These are phyloP conservation scores for Cucumis melo DNA, from an alignment of 306 rosid species.

Conservation along the genomic window DNA sequence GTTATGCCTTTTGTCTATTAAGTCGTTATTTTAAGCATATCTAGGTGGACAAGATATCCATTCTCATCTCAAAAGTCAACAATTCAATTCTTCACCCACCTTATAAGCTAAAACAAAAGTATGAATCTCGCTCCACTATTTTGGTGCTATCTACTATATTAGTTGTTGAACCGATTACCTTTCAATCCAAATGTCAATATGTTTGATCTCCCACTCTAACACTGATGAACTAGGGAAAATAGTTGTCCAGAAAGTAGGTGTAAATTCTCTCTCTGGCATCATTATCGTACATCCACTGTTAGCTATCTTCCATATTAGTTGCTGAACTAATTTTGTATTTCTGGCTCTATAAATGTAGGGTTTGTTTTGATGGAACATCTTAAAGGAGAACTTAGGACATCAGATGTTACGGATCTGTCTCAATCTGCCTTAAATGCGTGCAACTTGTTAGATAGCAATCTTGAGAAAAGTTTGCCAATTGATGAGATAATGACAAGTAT, in stretches of 20 bases:
- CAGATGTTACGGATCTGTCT: constrained; percentile 15
- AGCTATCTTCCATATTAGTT: neutral
- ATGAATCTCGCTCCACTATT: too few species aligned
- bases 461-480: constrained; percentile 19
- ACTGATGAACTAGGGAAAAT: too few species aligned
- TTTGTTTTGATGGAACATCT: constrained; percentile 50
- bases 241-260: neutral
- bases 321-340: neutral
- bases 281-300: neutral
- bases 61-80: too few species aligned
- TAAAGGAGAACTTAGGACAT: constrained; percentile 29
- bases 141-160: too few species aligned
- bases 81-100: too few species aligned
- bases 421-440: constrained; percentile 24
- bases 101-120: too few species aligned
- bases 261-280: neutral
- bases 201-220: too few species aligned
- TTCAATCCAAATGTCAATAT: too few species aligned
- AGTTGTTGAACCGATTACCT: too few species aligned
- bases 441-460: constrained; percentile 33
- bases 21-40: too few species aligned
- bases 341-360: constrained; percentile 22
- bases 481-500: constrained; percentile 37
- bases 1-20: neutral
- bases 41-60: too few species aligned